These are phyloP conservation scores for Ampelocalamus luodianensis DNA, from an alignment of 176 grass and related monocot species.

Conservation along the genomic window DNA sequence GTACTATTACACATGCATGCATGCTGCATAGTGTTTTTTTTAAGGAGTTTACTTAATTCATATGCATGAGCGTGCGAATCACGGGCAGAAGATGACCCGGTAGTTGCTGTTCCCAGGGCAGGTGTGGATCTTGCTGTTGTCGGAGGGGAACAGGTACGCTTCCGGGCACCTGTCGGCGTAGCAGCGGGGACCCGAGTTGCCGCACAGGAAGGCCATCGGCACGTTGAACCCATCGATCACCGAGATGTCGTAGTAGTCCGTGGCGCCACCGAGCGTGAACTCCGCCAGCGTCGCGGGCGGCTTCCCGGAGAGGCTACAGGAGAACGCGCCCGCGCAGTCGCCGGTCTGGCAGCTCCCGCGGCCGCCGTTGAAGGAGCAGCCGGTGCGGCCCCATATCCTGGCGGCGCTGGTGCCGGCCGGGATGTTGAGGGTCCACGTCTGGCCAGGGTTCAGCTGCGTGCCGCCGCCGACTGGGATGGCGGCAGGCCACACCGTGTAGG, in stretches of 20 bases:
- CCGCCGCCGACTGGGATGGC: constrained; percentile 23
- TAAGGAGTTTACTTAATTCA: too few relatives aligned
- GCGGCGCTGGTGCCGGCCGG: neutral
- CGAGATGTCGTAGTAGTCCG: constrained; percentile 34
- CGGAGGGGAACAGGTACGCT: too few relatives aligned
- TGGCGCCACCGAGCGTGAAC: neutral
- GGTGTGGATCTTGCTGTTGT: too few relatives aligned
- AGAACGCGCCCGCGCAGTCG: neutral
- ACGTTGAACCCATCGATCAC: constrained; percentile 40
- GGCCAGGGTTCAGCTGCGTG: neutral
- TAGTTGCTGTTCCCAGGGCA: too few relatives aligned
- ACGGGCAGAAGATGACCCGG: too few relatives aligned
- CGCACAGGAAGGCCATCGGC: neutral
- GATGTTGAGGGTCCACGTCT: neutral
- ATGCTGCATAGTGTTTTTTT: too few relatives aligned
- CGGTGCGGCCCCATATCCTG: constrained; percentile 21
- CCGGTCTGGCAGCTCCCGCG: constrained; percentile 8
- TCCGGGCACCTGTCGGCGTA: too few relatives aligned
- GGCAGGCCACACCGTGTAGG: neutral
- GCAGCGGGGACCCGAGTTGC: neutral
- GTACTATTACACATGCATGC: too few relatives aligned
- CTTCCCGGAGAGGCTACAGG: neutral
- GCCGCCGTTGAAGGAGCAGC: constrained; percentile 4
- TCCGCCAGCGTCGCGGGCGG: constrained; percentile 33
- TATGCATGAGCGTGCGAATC: too few relatives aligned